Conservation (phyloP, 768 basidiomycete species). For the Rossbeevera mucosa region DNA sequence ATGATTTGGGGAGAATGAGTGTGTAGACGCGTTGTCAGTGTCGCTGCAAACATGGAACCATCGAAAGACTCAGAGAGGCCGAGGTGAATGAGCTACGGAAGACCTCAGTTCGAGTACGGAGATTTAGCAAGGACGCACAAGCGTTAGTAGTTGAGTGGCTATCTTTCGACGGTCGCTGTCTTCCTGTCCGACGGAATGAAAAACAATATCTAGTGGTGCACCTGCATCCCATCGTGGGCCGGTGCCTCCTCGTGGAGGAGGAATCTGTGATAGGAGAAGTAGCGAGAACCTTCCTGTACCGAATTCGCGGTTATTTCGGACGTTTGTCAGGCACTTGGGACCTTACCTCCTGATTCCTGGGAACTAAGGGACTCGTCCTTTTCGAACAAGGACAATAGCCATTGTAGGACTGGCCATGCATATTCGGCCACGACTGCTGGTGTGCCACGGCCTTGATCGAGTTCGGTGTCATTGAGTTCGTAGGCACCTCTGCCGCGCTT, state of each 20-base stretch:
- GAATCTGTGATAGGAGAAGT: conserved; percentile 56
- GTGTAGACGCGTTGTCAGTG: conserved; percentile 35
- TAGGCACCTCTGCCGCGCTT: conserved; percentile 31
- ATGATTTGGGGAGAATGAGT: conserved; percentile 27
- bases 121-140: conserved; percentile 20
- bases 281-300: conserved; percentile 42
- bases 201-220: conserved; percentile 45
- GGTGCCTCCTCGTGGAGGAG: conserved; percentile 43
- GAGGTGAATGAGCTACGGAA: conserved; percentile 39
- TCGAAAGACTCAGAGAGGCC: conserved; percentile 36
- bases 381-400: conserved; percentile 65
- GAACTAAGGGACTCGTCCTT: conserved; percentile 48
- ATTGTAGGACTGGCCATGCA: conserved; percentile 70
- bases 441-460: conserved; percentile 13
- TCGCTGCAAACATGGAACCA: conserved; percentile 32
- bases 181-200: conserved; percentile 34
- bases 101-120: not conserved
- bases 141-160: conserved; percentile 33
- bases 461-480: conserved; percentile 26
- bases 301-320: conserved; percentile 8
- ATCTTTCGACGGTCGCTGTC: conserved; percentile 28
- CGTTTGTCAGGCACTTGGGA: conserved; percentile 1
- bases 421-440: conserved; percentile 47
- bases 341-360: conserved; percentile 26
- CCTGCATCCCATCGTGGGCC: conserved; percentile 54